A percentile compares a stretch with the other conserved stretches of the same genome.
These are phyloP conservation scores for Aspergillus quadrilineatus DNA, from an alignment of 2,329 filamentous ascomycete species.

Conservation along the genomic window DNA sequence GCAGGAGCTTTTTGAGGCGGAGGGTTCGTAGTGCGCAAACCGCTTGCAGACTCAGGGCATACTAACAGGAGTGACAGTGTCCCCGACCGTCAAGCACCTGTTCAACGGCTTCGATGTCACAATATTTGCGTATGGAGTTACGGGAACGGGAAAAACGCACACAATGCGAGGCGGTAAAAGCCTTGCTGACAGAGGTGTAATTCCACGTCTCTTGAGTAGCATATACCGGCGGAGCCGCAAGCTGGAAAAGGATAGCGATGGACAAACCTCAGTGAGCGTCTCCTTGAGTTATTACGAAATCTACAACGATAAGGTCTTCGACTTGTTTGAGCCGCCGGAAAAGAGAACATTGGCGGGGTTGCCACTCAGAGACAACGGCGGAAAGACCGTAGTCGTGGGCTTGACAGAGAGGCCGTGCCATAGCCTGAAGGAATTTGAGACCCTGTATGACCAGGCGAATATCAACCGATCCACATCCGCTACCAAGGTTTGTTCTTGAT, in stretches of 20 bases:
- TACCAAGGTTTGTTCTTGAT: slow-evolving; percentile 61
- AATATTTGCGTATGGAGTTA: slow-evolving; percentile 90
- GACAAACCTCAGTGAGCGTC: slow-evolving; percentile 69
- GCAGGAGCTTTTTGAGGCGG: slow-evolving; percentile 81
- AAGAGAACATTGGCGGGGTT: slow-evolving; percentile 79
- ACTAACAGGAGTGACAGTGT: slow-evolving; percentile 57
- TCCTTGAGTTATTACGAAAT: slow-evolving; percentile 92
- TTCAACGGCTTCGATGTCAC: slow-evolving; percentile 83
- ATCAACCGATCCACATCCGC: slow-evolving; percentile 84
- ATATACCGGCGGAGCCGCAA: slow-evolving; percentile 85
- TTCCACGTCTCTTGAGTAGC: slow-evolving; percentile 78
- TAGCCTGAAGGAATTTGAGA: slow-evolving; percentile 86
- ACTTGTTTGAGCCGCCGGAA: slow-evolving; percentile 83
- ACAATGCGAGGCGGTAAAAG: slow-evolving; percentile 92
- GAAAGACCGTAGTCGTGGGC: slow-evolving; percentile 83
- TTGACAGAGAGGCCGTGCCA: slow-evolving; percentile 79
- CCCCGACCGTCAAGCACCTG: slow-evolving; percentile 84
- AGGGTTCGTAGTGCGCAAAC: slow-evolving; percentile 61
- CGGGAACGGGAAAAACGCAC: slow-evolving; percentile 91
- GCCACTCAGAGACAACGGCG: slow-evolving; percentile 79
- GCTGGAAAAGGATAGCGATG: slow-evolving; percentile 74
- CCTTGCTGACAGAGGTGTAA: slow-evolving; percentile 81
- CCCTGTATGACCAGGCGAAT: slow-evolving; percentile 87
- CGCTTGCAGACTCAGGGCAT: slow-evolving; percentile 1
- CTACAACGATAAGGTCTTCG: slow-evolving; percentile 93